phyloP scores from a whole-genome alignment of 768 basidiomycete species.

The Candolleomyces eurysporus region DNA sequence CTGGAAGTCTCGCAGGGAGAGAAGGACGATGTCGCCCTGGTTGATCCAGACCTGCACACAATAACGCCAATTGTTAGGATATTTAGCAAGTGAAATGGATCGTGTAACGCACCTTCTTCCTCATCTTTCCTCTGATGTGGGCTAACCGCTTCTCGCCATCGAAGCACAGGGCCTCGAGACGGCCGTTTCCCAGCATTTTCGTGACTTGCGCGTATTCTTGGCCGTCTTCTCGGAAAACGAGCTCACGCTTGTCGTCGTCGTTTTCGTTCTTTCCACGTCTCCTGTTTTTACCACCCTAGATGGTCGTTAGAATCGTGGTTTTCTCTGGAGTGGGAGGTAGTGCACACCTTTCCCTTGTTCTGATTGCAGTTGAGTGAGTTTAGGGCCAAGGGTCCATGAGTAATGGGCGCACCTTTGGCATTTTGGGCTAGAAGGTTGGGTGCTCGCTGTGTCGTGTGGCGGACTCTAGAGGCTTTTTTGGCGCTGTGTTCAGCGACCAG shows the following conservation, averaged over 20 bases:
- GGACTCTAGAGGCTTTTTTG: background rate
- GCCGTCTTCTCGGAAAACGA: conserved; percentile 97
- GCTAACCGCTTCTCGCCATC: conserved; percentile 98
- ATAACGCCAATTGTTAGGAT: too few species aligned
- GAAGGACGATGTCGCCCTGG: conserved; percentile 92
- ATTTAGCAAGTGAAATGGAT: background rate
- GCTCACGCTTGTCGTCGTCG: conserved; percentile 97
- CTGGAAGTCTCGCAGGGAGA: conserved; percentile 97
- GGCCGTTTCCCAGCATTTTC: conserved; percentile 99
- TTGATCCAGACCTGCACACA: conserved; percentile 91
- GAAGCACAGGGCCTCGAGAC: conserved; percentile 94
- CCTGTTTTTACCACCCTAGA: conserved; percentile 97
- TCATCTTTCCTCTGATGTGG: conserved; percentile 98
- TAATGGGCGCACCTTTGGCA: conserved; percentile 17
- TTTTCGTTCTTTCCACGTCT: conserved; percentile 99
- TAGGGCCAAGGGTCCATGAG: conserved; percentile 7
- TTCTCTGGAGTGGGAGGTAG: background rate
- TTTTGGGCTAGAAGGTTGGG: conserved; percentile 4
- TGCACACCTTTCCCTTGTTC: conserved; percentile 74
- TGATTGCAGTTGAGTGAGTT: conserved; percentile 20
- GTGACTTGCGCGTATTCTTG: conserved; percentile 98
- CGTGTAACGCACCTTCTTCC: conserved; percentile 82
- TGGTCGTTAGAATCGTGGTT: conserved; percentile 1
- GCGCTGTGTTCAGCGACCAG: background rate
- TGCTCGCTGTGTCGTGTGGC: background rate